These are phyloP conservation scores for Penicillium psychrofluorescens DNA, from an alignment of 495 filamentous ascomycete species.

Conservation along the genomic window DNA sequence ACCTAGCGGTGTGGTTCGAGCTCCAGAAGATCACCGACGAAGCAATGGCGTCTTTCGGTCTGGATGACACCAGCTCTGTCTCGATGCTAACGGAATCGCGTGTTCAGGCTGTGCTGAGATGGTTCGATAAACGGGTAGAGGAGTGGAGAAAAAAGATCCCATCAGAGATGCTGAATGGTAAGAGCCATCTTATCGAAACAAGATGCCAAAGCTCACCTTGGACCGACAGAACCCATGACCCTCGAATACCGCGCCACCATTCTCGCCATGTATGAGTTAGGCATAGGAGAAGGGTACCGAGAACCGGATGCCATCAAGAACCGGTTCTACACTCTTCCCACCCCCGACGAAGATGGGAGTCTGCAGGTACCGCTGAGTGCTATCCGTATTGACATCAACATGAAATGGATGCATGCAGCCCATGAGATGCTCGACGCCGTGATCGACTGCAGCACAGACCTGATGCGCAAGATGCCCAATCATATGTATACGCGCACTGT, in stretches of 20 bases:
- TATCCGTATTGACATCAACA: conserved; percentile 39
- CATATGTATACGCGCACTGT: conserved; percentile 38
- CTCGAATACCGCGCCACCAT: conserved; percentile 40
- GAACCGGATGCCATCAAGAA: conserved; percentile 37
- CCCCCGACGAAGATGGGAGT: conserved; percentile 23
- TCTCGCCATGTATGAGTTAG: conserved; percentile 44
- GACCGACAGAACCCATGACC: conserved; percentile 27
- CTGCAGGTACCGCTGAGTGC: conserved; percentile 25
- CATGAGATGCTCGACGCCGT: conserved; percentile 42
- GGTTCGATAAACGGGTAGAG: conserved; percentile 41
- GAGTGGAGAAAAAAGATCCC: conserved; percentile 35
- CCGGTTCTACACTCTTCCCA: conserved; percentile 32
- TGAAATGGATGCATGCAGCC: conserved; percentile 42
- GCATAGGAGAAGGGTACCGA: conserved; percentile 43
- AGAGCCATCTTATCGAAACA: conserved; percentile 17
- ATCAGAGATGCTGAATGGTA: conserved; percentile 34
- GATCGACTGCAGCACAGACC: conserved; percentile 29
- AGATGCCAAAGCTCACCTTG: conserved; percentile 27
- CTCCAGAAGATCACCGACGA: conserved; percentile 43
- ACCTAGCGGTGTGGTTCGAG: conserved; percentile 38
- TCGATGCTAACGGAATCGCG: conserved; percentile 36
- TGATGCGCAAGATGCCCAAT: conserved; percentile 38
- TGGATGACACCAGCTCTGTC: conserved; percentile 41
- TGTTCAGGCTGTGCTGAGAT: conserved; percentile 37
- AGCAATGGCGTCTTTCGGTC: conserved; percentile 37